Evolutionary conservation across 257 asterid species (phyloP), one percentile per base, ranked within the genome.

Genomic region (Schizonepeta tenuifolia): DNA sequence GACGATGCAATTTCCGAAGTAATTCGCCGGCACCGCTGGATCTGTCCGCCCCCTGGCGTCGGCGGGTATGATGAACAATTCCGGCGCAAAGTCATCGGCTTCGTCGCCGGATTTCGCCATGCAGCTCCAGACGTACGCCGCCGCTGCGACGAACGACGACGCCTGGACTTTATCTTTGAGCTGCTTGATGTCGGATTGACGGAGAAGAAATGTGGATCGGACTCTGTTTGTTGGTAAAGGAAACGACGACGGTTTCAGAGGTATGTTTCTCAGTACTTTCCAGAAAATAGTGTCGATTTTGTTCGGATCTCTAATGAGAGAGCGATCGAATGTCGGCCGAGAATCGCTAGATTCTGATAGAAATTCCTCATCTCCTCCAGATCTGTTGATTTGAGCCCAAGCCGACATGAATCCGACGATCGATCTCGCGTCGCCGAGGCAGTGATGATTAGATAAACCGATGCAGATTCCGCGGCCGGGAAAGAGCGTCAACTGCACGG

Each of bases 321-420:
- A 51, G 54, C 72, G 50, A 22, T 82, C 82, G 41, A 78, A 77
- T 8, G 20, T 40, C 0, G 89, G 90, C 9, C 54, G 20, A 38
- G 38, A 28, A 21, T 69, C 46, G 54, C 67, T 59, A 14, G 47
- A 5, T 57, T 2, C 14, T 12, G 17, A 43, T 3, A 74, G 20
- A 18, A 55, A 64, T 6, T 60, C 68, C 12, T 55, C 55, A 2
- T 58, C 67, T 7, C 78, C 70, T 0, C 60, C 71, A 0, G 15
- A 13, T 65, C 46, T 81, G 38, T 49, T 64, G 43, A 77, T 71
- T 1, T 75, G 68, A 12, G 91, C 82, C 91, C 94, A 88, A 0
- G 81, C 73, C 70, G 44, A 33, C 63, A 84, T 31, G 65, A 86
- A 86, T 3, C 78, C 47, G 3, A 64, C 50, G 4, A 84, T 41